Conservation (phyloP, 345 rosid species). For the Ricinus communis region DNA sequence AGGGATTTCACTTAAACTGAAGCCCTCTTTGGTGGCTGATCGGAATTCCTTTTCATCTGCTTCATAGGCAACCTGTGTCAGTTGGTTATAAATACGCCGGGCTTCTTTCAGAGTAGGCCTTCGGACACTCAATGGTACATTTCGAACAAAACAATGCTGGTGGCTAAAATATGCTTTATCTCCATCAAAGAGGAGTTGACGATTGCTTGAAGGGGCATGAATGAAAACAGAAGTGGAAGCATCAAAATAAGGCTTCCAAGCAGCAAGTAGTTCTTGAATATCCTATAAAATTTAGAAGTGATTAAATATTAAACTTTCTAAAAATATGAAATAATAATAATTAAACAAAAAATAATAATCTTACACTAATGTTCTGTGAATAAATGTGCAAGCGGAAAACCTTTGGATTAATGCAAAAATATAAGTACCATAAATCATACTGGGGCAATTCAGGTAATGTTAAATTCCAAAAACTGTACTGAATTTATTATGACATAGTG, state of each 20-base stretch:
- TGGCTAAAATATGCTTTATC: slow-evolving; percentile 66
- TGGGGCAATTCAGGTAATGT: not conserved
- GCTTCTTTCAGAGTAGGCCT: slow-evolving; percentile 95
- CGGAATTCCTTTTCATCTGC: slow-evolving; percentile 44
- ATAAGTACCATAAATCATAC: not conserved
- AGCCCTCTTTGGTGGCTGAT: slow-evolving; percentile 23
- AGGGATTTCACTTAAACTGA: slow-evolving; percentile 22
- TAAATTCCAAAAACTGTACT: not conserved
- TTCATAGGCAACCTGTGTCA: slow-evolving; percentile 70
- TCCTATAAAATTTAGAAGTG: slow-evolving; percentile 50
- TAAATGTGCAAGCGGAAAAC: not conserved
- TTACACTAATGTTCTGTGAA: not conserved
- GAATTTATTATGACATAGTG: not conserved
- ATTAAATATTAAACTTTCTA: not conserved
- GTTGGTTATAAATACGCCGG: slow-evolving; percentile 57
- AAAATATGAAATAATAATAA: not conserved
- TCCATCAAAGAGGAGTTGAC: slow-evolving; percentile 65
- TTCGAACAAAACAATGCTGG: slow-evolving; percentile 48
- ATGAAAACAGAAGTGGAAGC: slow-evolving; percentile 67
- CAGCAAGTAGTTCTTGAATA: slow-evolving; percentile 73
- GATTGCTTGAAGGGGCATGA: slow-evolving; percentile 84
- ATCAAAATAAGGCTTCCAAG: slow-evolving; percentile 94
- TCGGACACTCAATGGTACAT: slow-evolving; percentile 62
- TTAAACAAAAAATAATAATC: not conserved
- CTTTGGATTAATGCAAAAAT: not conserved